Percentiles rank a stretch among this genome's conserved stretches.
These are phyloP conservation scores for Echeveria elegans DNA, from an alignment of 164 flowering plant species.

Conservation along the genomic window DNA sequence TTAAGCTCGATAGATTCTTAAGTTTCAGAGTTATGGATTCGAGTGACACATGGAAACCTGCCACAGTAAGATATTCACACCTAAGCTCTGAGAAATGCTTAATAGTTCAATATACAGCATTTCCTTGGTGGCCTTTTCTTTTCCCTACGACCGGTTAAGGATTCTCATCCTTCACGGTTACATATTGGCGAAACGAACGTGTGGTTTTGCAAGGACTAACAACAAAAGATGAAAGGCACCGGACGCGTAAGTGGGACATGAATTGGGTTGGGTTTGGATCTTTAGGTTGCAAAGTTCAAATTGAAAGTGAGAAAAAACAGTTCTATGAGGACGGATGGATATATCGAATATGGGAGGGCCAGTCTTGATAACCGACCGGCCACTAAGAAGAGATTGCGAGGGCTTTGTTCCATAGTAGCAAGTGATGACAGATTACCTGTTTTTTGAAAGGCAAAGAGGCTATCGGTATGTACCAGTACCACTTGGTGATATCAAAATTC, in stretches of 20 bases:
- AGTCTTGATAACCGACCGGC: background rate
- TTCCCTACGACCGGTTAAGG: background rate
- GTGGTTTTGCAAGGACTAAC: background rate
- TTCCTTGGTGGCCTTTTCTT: slow-evolving; percentile 1
- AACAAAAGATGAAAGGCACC: background rate
- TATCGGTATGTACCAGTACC: background rate
- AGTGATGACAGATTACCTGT: background rate
- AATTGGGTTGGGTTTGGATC: background rate
- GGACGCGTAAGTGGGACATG: background rate
- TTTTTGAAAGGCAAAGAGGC: background rate
- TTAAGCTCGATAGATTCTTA: slow-evolving; percentile 64
- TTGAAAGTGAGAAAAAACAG: background rate
- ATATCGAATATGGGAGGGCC: background rate
- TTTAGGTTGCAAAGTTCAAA: slow-evolving; percentile 6
- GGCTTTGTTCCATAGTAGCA: background rate
- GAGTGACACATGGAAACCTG: slow-evolving; percentile 19
- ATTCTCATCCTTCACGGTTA: background rate
- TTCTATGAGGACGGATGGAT: background rate
- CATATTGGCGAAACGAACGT: background rate
- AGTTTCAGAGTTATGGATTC: slow-evolving; percentile 8
- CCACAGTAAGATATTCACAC: background rate
- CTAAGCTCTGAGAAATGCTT: background rate
- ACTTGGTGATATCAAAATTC: background rate
- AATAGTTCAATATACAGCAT: background rate
- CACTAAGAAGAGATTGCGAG: background rate